Conservation (phyloP, 1,284 basidiomycete species). For the Afroboletus lepidellus region DNA sequence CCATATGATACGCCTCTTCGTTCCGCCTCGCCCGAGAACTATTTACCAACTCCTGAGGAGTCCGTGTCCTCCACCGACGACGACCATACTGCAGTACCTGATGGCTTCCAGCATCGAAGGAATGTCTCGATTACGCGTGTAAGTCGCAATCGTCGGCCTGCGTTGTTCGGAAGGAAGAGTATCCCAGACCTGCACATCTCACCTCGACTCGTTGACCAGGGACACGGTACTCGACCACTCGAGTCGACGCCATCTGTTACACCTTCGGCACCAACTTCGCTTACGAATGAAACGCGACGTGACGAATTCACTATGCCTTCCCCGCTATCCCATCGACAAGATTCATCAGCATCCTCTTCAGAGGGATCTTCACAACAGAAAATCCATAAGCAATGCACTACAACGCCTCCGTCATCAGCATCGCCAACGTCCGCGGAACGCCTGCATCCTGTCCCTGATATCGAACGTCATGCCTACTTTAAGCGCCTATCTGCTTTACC, state of each 20-base stretch:
- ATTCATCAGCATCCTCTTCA: conserved; percentile 43
- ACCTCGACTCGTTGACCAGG: conserved; percentile 38
- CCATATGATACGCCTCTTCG: conserved; percentile 45
- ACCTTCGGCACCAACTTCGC: conserved; percentile 13
- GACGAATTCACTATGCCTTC: conserved; percentile 46
- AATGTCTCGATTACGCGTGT: conserved; percentile 56
- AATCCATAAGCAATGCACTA: conserved; percentile 31
- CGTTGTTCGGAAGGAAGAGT: conserved; percentile 73
- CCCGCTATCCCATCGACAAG: conserved; percentile 43
- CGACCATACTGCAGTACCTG: conserved; percentile 30
- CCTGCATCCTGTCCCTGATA: conserved; percentile 60
- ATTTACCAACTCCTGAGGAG: conserved; percentile 59
- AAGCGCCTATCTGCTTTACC: conserved; percentile 81
- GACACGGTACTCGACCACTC: conserved; percentile 25
- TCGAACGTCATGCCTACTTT: conserved; percentile 92
- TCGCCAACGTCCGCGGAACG: conserved; percentile 43
- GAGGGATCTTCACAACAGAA: conserved; percentile 27
- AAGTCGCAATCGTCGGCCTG: conserved; percentile 37
- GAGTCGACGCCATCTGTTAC: conserved; percentile 13
- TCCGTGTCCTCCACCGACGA: conserved; percentile 45
- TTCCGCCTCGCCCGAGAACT: conserved; percentile 54
- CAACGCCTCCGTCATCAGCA: conserved; percentile 42
- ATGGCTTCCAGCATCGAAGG: conserved; percentile 46
- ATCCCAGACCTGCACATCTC: conserved; percentile 80
- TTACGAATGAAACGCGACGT: conserved; percentile 19